Evolutionary conservation across 306 rosid species (phyloP).

Genomic region (Citrullus colocynthis): DNA sequence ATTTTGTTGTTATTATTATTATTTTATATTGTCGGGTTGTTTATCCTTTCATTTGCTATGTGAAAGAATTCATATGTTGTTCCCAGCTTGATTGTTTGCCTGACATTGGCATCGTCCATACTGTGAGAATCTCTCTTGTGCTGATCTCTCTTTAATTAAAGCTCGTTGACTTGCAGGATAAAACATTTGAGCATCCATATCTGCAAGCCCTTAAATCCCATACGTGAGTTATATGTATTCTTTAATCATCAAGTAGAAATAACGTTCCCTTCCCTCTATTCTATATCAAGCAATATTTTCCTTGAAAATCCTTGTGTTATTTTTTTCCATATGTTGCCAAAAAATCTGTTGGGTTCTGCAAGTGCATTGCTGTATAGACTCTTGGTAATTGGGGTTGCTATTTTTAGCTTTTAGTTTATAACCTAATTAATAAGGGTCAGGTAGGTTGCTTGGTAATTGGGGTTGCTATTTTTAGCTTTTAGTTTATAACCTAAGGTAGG

Average conservation of each 20-base stretch:
- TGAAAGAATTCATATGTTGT: background rate
- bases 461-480: background rate
- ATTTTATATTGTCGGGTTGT: background rate
- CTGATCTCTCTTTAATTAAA: constrained; percentile 6
- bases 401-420: background rate
- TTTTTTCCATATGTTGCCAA: background rate
- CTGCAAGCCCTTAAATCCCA: constrained; percentile 85
- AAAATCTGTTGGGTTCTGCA: background rate
- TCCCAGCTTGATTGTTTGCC: background rate
- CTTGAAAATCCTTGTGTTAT: background rate
- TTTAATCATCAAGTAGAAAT: background rate
- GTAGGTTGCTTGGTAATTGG: background rate
- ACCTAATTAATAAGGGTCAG: no score
- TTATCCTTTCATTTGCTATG: background rate
- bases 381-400: background rate
- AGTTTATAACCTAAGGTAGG: background rate
- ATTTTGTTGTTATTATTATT: background rate
- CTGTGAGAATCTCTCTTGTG: background rate
- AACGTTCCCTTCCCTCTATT: background rate
- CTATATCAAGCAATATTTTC: background rate
- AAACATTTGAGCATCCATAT: constrained; percentile 83
- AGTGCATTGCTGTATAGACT: background rate
- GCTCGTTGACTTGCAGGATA: constrained; percentile 54
- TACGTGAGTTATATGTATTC: constrained; percentile 39
- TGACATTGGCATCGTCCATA: background rate